These are phyloP conservation scores for Vitis hybrid DNA, from an alignment of 177 flowering plant species.

Conservation along the genomic window DNA sequence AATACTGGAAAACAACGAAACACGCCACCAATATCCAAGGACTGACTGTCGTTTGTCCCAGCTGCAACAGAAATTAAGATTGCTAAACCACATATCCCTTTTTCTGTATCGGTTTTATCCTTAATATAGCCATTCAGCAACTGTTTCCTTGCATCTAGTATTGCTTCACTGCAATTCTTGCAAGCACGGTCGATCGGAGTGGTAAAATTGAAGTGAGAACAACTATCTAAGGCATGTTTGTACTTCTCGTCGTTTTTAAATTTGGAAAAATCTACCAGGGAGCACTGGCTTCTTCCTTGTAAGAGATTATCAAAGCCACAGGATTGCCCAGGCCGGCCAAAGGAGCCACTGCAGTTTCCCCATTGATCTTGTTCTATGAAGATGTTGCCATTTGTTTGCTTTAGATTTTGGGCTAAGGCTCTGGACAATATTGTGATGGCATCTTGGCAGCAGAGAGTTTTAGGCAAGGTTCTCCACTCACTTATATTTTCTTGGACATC, in stretches of 20 bases:
- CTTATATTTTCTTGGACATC: constrained; percentile 17
- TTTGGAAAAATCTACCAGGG: constrained; percentile 18
- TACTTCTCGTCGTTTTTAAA: background rate
- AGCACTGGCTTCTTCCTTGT: constrained; percentile 29
- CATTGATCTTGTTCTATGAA: constrained; percentile 35
- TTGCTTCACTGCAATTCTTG: constrained; percentile 26
- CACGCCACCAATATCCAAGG: constrained; percentile 25
- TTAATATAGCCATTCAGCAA: background rate
- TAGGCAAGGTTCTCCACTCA: constrained; percentile 35
- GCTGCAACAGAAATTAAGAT: constrained; percentile 36
- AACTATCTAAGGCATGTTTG: constrained; percentile 2
- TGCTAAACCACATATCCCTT: constrained; percentile 35
- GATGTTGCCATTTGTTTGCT: constrained; percentile 6
- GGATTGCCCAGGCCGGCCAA: constrained; percentile 5
- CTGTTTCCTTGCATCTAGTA: constrained; percentile 9
- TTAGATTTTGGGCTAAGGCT: constrained; percentile 33
- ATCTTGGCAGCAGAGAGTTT: constrained; percentile 48
- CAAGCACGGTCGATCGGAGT: constrained; percentile 32
- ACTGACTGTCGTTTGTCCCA: constrained; percentile 9
- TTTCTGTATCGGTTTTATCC: constrained; percentile 5
- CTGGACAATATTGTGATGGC: constrained; percentile 35
- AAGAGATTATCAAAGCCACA: constrained; percentile 39
- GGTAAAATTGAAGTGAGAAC: constrained; percentile 21
- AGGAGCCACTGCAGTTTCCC: constrained; percentile 29
- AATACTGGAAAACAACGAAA: constrained; percentile 44